Conservation (phyloP, 2,329 filamentous ascomycete species). For the Clonostachys chloroleuca region DNA sequence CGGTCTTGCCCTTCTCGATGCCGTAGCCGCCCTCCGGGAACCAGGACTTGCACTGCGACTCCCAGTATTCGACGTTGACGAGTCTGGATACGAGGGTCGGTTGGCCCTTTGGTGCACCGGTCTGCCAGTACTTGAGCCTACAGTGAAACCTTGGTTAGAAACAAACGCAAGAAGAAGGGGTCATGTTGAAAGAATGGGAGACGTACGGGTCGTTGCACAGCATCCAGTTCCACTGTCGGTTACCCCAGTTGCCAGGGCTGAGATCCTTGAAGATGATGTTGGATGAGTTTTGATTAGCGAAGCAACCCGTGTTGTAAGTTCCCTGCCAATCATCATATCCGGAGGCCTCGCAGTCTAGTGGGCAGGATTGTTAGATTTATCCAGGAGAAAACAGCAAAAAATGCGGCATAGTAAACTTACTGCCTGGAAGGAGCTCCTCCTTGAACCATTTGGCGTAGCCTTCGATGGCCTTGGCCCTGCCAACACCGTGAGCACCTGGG, state of each 20-base stretch:
- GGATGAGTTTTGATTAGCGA: slow-evolving; percentile 44
- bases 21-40: slow-evolving; percentile 51
- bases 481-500: slow-evolving; percentile 34
- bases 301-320: slow-evolving; percentile 39
- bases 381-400: background rate
- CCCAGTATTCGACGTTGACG: slow-evolving; percentile 44
- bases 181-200: slow-evolving; percentile 11
- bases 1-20: slow-evolving; percentile 44
- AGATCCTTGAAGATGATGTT: slow-evolving; percentile 46
- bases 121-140: slow-evolving; percentile 15
- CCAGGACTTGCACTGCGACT: slow-evolving; percentile 47
- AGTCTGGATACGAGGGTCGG: slow-evolving; percentile 48
- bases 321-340: slow-evolving; percentile 39
- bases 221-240: slow-evolving; percentile 57
- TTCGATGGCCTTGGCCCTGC: slow-evolving; percentile 42
- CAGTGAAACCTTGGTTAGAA: background rate
- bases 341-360: slow-evolving; percentile 36
- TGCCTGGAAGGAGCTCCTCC: slow-evolving; percentile 34
- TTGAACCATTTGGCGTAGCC: slow-evolving; percentile 51
- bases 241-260: slow-evolving; percentile 34
- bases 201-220: slow-evolving; percentile 56
- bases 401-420: slow-evolving; percentile 24
- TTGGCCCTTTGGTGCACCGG: slow-evolving; percentile 37
- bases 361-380: background rate
- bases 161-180: slow-evolving; percentile 15